Conservation (phyloP, 192 early-diverging fungal genomes). For the Anaeromyces robustus region DNA sequence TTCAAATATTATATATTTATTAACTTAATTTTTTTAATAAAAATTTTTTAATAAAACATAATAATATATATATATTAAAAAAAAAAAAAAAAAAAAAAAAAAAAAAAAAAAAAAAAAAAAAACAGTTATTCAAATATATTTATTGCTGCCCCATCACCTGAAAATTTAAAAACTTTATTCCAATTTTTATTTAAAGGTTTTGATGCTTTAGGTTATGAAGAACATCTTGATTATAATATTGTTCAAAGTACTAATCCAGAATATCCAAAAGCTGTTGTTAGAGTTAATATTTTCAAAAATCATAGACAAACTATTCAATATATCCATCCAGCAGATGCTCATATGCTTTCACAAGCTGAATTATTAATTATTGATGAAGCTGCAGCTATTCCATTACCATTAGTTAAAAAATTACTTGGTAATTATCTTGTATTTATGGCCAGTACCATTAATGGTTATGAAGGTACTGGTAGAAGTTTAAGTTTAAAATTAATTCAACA, state of each 20-base stretch:
- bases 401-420: constrained; percentile 81
- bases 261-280: constrained; percentile 86
- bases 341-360: constrained; percentile 88
- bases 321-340: constrained; percentile 89
- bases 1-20: too few species aligned
- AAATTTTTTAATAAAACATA: too few species aligned
- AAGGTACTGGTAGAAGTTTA: constrained; percentile 92
- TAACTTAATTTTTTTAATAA: too few species aligned
- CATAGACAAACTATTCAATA: constrained; percentile 98
- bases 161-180: constrained; percentile 96
- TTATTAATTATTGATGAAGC: constrained; percentile 97
- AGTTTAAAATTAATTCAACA: constrained; percentile 91
- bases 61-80: too few species aligned
- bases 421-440: constrained; percentile 97
- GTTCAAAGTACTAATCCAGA: constrained; percentile 94
- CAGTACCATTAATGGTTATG: constrained; percentile 97
- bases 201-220: constrained; percentile 94
- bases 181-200: constrained; percentile 97
- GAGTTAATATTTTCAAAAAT: constrained; percentile 89
- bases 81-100: too few species aligned
- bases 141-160: constrained; percentile 90
- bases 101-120: background rate
- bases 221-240: constrained; percentile 97
- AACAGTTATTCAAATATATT: constrained; percentile 87
- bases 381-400: constrained; percentile 88